phyloP scores from a whole-genome alignment of 257 asterid genomes.

The Salvia hispanica region DNA sequence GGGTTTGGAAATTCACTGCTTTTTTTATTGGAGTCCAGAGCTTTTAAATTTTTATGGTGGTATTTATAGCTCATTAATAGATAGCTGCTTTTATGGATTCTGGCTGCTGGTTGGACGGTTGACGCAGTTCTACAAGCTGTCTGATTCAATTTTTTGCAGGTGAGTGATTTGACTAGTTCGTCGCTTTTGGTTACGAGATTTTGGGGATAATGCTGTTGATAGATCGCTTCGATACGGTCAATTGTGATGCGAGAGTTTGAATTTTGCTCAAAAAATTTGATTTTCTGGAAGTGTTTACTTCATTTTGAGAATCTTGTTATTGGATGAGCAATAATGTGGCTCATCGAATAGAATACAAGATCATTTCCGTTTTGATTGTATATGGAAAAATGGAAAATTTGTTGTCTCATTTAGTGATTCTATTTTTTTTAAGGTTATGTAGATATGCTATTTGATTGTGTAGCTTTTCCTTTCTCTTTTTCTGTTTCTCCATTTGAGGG shows the following conservation, averaged over 20 bases:
- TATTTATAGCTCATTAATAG: constrained; percentile 16
- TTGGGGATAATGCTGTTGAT: constrained; percentile 12
- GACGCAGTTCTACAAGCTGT: constrained; percentile 15
- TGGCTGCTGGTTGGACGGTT: constrained; percentile 29
- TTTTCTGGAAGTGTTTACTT: background rate
- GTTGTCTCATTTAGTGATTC: constrained; percentile 33
- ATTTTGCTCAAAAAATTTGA: background rate
- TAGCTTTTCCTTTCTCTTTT: background rate
- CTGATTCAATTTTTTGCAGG: constrained; percentile 29
- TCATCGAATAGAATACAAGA: constrained; percentile 10
- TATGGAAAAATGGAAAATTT: constrained; percentile 10
- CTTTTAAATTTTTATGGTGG: constrained; percentile 13
- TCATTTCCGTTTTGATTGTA: constrained; percentile 29
- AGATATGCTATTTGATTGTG: constrained; percentile 14
- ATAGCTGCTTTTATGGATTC: constrained; percentile 29
- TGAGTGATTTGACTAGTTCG: constrained; percentile 3
- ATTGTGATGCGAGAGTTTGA: constrained; percentile 28
- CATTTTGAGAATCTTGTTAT: background rate
- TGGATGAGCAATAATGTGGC: background rate
- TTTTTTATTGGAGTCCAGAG: constrained; percentile 3
- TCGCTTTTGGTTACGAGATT: constrained; percentile 28
- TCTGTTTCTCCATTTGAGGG: constrained; percentile 13
- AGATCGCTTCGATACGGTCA: constrained; percentile 44
- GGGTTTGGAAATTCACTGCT: constrained; percentile 28
- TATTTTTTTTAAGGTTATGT: constrained; percentile 20